A percentile compares a stretch with the other conserved stretches of the same genome.
Conservation (phyloP, 139 green algal genomes). For the Haematococcus lacustris region DNA sequence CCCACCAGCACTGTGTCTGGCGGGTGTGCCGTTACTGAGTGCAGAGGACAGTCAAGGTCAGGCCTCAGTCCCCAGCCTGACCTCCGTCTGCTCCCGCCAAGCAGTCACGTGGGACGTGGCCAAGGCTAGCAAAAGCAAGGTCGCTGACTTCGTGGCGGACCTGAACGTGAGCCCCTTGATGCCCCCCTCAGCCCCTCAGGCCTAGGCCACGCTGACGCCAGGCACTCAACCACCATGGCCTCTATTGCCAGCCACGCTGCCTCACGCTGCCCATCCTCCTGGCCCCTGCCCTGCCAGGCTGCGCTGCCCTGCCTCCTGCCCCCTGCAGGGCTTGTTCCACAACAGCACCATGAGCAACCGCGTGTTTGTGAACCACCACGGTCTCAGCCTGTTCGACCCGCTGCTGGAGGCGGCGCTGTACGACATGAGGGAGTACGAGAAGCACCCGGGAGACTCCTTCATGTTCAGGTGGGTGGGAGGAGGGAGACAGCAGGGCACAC, state of each 20-base stretch:
- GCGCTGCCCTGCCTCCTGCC: too few relatives aligned
- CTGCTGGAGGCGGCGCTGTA: conserved; percentile 24
- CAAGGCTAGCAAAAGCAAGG: not conserved
- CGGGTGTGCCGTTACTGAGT: too few relatives aligned
- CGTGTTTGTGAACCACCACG: conserved; percentile 14
- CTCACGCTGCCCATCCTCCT: not conserved
- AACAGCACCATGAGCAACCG: conserved; percentile 7
- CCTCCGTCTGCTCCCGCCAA: conserved; percentile 18
- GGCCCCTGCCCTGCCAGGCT: not conserved
- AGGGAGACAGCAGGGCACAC: too few relatives aligned
- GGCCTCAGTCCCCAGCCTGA: too few relatives aligned
- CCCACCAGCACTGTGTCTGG: too few relatives aligned
- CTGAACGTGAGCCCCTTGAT: too few relatives aligned
- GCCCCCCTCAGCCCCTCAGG: too few relatives aligned
- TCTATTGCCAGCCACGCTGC: too few relatives aligned
- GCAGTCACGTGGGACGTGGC: conserved; percentile 16
- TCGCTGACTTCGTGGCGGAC: conserved; percentile 25
- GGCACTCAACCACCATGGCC: not conserved
- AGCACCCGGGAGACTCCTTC: conserved; percentile 28
- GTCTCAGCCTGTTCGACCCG: conserved; percentile 25
- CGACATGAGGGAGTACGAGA: conserved; percentile 30
- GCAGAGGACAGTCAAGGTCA: too few relatives aligned
- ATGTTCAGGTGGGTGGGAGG: conserved; percentile 19
- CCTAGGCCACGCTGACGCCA: too few relatives aligned
- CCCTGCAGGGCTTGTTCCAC: conserved; percentile 1